Base-by-base conservation (phyloP, 2,329 filamentous ascomycete genomes). In the Cladophialophora exuberans region DNA sequence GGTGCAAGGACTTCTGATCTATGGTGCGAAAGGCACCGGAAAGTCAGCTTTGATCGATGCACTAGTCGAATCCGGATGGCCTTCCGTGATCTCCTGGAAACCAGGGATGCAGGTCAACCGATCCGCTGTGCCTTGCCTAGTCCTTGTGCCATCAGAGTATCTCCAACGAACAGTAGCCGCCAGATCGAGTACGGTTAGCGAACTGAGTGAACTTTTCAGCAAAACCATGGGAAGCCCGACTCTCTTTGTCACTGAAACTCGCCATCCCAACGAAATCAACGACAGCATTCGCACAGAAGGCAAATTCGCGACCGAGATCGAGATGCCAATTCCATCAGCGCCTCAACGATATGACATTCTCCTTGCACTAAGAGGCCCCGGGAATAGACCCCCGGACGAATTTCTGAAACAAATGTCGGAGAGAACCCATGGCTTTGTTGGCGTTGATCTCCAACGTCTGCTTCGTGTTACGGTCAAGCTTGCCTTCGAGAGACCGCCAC, bases 361-460 rank as follows among this genome's bases (percentile, higher is more conserved):
- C 18, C 79, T 83, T 25, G 83, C 82, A 5, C 76, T 88, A 55
- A 68, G 73, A 41, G 73, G 67, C 54, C 74, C 83, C 41, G 73
- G 68, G n/a, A 66, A 76, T 3, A 78, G 75, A 6, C 74, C 75
- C 6, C 76, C 71, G 50, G 77, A 86, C 2, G 72, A 73, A 1
- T 74, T 84, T 7, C 72, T 90, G 15, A 73, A 79, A 3, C 74
- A 79, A 15, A 74, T 96, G 38, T 87, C 87, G 36, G 83, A 88
- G 58, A 83, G 84, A 52, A 95, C 92, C 0, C 91, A 97, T 66
- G 93, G 92, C 3, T 97, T 90, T 70, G 95, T 90, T 26, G 88
- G 88, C 3, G 81, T 82, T 1, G 92, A 97, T 68, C 76, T 97
- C 1, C 75, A 77, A n/a, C 81, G 79, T 11, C 76, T 97, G 0